These are phyloP conservation scores for Metarhizium brunneum DNA, from an alignment of 2,329 filamentous ascomycete genomes.

Conservation along the genomic window DNA sequence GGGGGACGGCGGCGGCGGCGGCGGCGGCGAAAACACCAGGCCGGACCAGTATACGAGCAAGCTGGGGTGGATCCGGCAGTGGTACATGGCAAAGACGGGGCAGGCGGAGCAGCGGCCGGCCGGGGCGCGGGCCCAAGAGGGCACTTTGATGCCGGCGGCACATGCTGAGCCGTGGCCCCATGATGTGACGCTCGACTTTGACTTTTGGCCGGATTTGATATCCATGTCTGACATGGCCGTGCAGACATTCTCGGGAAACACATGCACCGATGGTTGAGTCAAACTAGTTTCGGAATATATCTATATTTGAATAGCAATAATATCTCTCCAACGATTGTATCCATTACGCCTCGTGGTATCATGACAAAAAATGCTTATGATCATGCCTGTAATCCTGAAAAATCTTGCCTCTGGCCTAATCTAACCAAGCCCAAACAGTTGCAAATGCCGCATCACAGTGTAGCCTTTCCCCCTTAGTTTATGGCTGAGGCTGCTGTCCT, in stretches of 20 bases:
- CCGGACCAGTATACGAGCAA: conserved; percentile 22
- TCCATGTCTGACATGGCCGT: conserved; percentile 8
- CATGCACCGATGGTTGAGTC: background rate
- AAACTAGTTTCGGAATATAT: background rate
- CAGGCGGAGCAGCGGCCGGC: conserved; percentile 9
- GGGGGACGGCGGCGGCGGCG: conserved; percentile 14
- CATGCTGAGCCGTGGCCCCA: conserved; percentile 7
- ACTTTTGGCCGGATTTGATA: conserved; percentile 20
- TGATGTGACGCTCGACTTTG: conserved; percentile 18
- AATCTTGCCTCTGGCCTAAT: background rate
- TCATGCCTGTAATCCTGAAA: background rate
- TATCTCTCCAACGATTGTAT: background rate
- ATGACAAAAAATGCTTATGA: background rate
- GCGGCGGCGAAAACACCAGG: conserved; percentile 14
- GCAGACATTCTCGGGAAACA: background rate
- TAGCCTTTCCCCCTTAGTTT: background rate
- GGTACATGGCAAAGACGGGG: conserved; percentile 21
- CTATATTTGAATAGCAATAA: background rate
- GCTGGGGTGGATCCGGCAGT: conserved; percentile 30
- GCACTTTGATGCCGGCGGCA: background rate
- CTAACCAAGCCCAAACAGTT: background rate
- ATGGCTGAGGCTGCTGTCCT: background rate
- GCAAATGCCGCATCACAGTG: background rate
- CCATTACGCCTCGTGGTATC: background rate
- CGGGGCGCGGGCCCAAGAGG: conserved; percentile 3